Percentiles rank a stretch among this genome's conserved stretches.
These are phyloP conservation scores for Chrysosphaeria jannelii DNA, from an alignment of 2,329 filamentous ascomycete species.

Conservation along the genomic window DNA sequence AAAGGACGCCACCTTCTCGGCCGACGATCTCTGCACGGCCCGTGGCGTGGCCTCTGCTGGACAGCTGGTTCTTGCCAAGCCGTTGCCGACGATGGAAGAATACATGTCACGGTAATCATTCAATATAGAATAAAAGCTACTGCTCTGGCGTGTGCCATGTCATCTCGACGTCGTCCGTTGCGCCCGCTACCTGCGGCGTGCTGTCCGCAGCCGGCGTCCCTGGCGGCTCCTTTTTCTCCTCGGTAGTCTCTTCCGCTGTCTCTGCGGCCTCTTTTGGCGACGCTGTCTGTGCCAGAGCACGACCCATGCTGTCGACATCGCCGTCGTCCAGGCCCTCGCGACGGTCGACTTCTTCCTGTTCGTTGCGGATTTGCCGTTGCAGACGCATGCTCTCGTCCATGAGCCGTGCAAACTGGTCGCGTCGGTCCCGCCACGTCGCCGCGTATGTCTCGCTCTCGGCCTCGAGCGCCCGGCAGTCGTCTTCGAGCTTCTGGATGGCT, in stretches of 20 bases:
- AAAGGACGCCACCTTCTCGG: constrained; percentile 7
- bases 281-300: too few species aligned
- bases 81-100: constrained; percentile 1
- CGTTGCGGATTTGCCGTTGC: constrained; percentile 61
- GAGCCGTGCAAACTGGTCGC: constrained; percentile 65
- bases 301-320: too few species aligned
- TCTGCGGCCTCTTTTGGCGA: too few species aligned
- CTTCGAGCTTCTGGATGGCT: constrained; percentile 52
- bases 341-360: constrained; percentile 80
- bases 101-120: too few species aligned
- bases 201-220: too few species aligned
- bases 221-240: too few species aligned
- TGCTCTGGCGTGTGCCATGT: constrained; percentile 8
- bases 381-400: constrained; percentile 77
- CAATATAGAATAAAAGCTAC: too few species aligned
- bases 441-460: constrained; percentile 58
- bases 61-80: constrained; percentile 11
- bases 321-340: constrained; percentile 55
- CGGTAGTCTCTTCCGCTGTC: too few species aligned
- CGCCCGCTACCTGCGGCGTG: constrained; percentile 26
- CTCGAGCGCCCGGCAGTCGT: constrained; percentile 68
- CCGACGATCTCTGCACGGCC: constrained; percentile 22
- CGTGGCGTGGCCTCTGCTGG: constrained; percentile 20
- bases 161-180: constrained; percentile 14
- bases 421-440: constrained; percentile 54